Percentiles rank a stretch among this genome's conserved stretches.
Evolutionary conservation across 805 yeast species (phyloP).

Genomic region (Ogataea methylovora): DNA sequence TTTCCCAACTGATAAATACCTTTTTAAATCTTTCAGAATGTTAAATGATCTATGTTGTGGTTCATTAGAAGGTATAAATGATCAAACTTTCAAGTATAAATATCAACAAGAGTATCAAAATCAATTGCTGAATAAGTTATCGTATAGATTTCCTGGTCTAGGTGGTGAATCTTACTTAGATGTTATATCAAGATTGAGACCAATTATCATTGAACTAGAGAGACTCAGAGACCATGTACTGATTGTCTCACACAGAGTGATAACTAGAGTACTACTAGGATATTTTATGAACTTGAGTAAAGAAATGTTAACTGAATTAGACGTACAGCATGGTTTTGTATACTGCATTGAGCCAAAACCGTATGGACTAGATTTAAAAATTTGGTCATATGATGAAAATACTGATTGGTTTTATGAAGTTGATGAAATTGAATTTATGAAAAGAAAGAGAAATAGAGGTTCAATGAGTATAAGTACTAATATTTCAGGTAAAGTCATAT

Average conservation of each 20-base stretch:
- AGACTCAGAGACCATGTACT: constrained; percentile 27
- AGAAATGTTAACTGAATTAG: constrained; percentile 30
- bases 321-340: constrained; percentile 26
- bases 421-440: constrained; percentile 28
- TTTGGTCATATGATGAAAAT: constrained; percentile 27
- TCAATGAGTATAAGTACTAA: constrained; percentile 15
- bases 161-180: constrained; percentile 32
- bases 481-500: background rate
- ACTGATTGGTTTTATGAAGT: constrained; percentile 29
- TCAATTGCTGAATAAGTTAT: constrained; percentile 22
- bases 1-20: constrained; percentile 22
- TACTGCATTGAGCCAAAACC: constrained; percentile 33
- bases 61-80: constrained; percentile 23
- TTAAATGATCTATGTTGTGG: constrained; percentile 29
- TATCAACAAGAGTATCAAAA: constrained; percentile 21
- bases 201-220: constrained; percentile 28
- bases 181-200: constrained; percentile 26
- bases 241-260: constrained; percentile 27
- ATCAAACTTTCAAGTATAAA: constrained; percentile 19
- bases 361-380: constrained; percentile 28
- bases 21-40: constrained; percentile 25
- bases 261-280: constrained; percentile 26
- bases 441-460: constrained; percentile 24
- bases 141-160: constrained; percentile 28
- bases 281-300: constrained; percentile 29